A percentile compares a stretch with the other conserved stretches of the same genome.
Conservation (phyloP, 2,329 filamentous ascomycete species). For the Diaporthe citriasiana region DNA sequence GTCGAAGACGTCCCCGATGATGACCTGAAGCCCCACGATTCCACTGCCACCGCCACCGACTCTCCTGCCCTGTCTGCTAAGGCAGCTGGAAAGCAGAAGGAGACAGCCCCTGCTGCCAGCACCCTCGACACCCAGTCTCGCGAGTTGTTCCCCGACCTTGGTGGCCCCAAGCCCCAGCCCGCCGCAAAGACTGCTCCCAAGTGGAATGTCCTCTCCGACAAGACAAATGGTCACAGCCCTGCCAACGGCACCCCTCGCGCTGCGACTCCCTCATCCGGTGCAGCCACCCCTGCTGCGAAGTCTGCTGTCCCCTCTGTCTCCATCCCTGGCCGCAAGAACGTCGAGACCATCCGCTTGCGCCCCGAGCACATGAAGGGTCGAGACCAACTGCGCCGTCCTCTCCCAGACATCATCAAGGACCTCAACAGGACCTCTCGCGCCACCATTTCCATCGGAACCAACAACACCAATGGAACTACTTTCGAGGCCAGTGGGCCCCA, state of each 20-base stretch:
- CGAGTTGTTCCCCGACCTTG: constrained; percentile 94
- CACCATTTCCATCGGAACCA: constrained; percentile 81
- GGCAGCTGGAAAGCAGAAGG: constrained; percentile 77
- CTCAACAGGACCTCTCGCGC: constrained; percentile 94
- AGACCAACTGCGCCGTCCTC: constrained; percentile 84
- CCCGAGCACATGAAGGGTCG: constrained; percentile 83
- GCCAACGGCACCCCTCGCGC: constrained; percentile 70
- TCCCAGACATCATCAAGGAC: constrained; percentile 88
- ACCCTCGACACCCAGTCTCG: constrained; percentile 86
- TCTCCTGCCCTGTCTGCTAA: constrained; percentile 70
- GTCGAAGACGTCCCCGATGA: constrained; percentile 88
- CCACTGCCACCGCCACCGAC: constrained; percentile 60
- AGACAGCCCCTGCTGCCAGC: constrained; percentile 47
- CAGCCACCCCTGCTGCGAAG: constrained; percentile 60
- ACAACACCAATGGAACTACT: constrained; percentile 79
- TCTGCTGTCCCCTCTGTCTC: constrained; percentile 70
- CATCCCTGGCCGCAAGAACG: constrained; percentile 82
- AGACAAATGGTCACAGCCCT: constrained; percentile 70
- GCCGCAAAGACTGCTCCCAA: constrained; percentile 75
- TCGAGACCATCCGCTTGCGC: constrained; percentile 81
- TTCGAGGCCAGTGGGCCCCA: constrained; percentile 90
- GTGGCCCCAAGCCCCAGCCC: constrained; percentile 76
- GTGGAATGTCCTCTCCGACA: constrained; percentile 75
- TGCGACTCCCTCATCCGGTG: constrained; percentile 74
- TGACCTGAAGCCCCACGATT: constrained; percentile 62